Conservation (phyloP, 805 yeast species). For the Kluyveromyces nonfermentans region DNA sequence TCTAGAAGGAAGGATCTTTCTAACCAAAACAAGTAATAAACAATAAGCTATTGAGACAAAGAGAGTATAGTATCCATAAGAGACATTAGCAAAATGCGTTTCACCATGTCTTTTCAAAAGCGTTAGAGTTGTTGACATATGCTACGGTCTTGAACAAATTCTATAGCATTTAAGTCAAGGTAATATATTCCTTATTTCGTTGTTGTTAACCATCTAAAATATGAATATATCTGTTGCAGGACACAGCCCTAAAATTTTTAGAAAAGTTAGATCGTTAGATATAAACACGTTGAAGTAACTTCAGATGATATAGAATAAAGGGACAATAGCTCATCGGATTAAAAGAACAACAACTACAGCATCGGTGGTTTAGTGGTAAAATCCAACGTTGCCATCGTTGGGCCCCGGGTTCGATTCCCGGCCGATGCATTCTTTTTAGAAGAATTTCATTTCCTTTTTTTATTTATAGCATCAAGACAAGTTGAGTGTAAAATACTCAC, state of each 20-base stretch:
- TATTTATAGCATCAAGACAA: too few species aligned
- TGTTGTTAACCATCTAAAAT: too few species aligned
- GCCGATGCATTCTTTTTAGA: constrained; percentile 17
- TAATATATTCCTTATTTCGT: too few species aligned
- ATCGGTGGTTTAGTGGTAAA: constrained; percentile 29
- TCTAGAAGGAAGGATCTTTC: constrained; percentile 33
- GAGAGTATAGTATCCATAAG: constrained; percentile 49
- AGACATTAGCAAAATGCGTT: constrained; percentile 47
- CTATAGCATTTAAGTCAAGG: neutral
- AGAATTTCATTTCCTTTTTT: too few species aligned
- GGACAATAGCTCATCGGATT: too few species aligned
- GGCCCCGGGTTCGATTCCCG: constrained; percentile 29
- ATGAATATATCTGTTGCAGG: too few species aligned
- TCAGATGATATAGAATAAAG: too few species aligned
- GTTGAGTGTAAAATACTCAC: too few species aligned
- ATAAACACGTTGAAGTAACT: too few species aligned
- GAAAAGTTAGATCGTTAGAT: too few species aligned
- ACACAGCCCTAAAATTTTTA: too few species aligned
- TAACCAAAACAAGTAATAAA: constrained; percentile 26
- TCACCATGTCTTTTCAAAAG: constrained; percentile 37
- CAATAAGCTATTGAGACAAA: constrained; percentile 35
- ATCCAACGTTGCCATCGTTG: constrained; percentile 29
- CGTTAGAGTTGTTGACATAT: neutral
- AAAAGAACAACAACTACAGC: too few species aligned
- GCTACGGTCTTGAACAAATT: neutral